Conservation (phyloP, 306 rosid species). For the Prunus davidiana region DNA sequence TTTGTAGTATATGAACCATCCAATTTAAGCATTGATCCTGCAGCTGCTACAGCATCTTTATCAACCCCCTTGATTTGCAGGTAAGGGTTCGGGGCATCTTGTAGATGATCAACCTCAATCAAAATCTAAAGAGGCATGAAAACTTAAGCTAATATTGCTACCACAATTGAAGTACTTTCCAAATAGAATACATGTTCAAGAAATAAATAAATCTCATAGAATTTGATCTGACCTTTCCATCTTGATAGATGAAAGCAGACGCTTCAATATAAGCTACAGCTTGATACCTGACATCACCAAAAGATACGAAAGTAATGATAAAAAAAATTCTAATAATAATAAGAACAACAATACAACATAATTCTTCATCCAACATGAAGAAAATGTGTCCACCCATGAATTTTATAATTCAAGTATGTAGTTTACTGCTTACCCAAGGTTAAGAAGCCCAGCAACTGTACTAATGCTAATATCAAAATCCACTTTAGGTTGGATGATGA, state of each 20-base stretch:
- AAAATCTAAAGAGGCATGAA: slow-evolving; percentile 51
- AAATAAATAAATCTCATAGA: slow-evolving; percentile 16
- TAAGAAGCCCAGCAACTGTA: slow-evolving; percentile 96
- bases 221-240: slow-evolving; percentile 71
- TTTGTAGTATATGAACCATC: slow-evolving; percentile 88
- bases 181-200: neutral
- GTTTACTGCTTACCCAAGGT: slow-evolving; percentile 73
- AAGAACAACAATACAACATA: neutral
- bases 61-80: slow-evolving; percentile 92
- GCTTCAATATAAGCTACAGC: slow-evolving; percentile 98
- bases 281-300: slow-evolving; percentile 70
- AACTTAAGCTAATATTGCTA: neutral
- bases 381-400: neutral
- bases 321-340: neutral
- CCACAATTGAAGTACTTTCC: neutral
- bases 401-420: slow-evolving; percentile 2
- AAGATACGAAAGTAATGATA: neutral
- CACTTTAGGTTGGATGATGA: slow-evolving; percentile 98
- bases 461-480: slow-evolving; percentile 95
- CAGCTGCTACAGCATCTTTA: slow-evolving; percentile 92
- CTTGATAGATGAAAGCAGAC: slow-evolving; percentile 93
- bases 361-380: neutral
- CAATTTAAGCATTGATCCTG: slow-evolving; percentile 84
- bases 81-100: slow-evolving; percentile 86
- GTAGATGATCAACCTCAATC: slow-evolving; percentile 92